phyloP scores from a whole-genome alignment of 176 grass and related monocot genomes.

The Aegilops longissima region DNA sequence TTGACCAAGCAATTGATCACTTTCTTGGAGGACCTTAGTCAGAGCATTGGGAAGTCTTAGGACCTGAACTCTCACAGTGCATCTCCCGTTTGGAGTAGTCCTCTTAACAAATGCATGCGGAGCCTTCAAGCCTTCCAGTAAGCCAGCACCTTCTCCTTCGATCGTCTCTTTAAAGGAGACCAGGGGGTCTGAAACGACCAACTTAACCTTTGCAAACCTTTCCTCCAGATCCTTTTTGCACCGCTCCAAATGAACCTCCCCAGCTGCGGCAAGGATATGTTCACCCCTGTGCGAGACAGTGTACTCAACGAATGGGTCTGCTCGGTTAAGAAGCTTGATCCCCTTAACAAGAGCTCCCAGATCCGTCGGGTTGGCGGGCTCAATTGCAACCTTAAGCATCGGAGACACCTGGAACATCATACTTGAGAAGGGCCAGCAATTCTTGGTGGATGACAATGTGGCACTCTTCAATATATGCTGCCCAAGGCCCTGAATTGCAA shows the following conservation, averaged over 20 bases:
- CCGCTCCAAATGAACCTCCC: slow-evolving; percentile 91
- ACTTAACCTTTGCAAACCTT: slow-evolving; percentile 89
- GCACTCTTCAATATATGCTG: slow-evolving; percentile 90
- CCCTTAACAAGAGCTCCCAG: slow-evolving; percentile 70
- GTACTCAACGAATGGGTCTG: slow-evolving; percentile 90
- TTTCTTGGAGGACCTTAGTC: slow-evolving; percentile 87
- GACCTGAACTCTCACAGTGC: slow-evolving; percentile 67
- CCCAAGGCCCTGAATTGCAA: slow-evolving; percentile 85
- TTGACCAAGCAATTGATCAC: slow-evolving; percentile 65
- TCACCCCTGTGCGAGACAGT: slow-evolving; percentile 82
- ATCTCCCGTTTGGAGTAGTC: slow-evolving; percentile 83
- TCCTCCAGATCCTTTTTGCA: slow-evolving; percentile 95
- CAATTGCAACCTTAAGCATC: slow-evolving; percentile 95
- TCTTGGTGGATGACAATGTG: slow-evolving; percentile 57
- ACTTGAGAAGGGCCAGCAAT: slow-evolving; percentile 39
- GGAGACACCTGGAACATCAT: slow-evolving; percentile 96
- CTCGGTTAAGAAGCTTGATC: slow-evolving; percentile 73
- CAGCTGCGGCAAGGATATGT: slow-evolving; percentile 84
- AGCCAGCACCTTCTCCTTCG: slow-evolving; percentile 60
- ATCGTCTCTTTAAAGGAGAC: slow-evolving; percentile 95
- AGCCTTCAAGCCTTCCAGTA: slow-evolving; percentile 47
- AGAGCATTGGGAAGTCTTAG: slow-evolving; percentile 70
- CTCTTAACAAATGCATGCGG: slow-evolving; percentile 61
- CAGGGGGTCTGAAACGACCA: slow-evolving; percentile 75
- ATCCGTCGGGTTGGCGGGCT: slow-evolving; percentile 58